Evolutionary conservation across 768 basidiomycete species (phyloP).

Genomic region (Suillus weaverae): DNA sequence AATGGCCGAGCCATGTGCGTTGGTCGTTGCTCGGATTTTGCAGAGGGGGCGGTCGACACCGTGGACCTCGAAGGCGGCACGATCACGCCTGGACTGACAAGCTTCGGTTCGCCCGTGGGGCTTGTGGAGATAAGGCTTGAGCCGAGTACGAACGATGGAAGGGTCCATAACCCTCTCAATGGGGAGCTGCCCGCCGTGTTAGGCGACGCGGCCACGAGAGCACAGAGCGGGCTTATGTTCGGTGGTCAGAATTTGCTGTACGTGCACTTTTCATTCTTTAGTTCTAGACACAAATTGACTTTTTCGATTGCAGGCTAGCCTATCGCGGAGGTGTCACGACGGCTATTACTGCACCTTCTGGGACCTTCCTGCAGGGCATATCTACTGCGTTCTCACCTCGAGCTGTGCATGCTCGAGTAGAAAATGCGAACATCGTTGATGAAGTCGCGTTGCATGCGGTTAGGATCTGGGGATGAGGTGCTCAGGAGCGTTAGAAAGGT

Average conservation of each 20-base stretch:
- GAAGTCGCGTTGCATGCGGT: conserved; percentile 63
- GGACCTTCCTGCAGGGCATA: conserved; percentile 54
- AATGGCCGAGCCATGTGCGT: too few species aligned
- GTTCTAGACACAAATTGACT: too few species aligned
- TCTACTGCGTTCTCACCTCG: conserved; percentile 64
- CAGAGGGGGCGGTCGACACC: too few species aligned
- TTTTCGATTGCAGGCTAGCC: conserved; percentile 47
- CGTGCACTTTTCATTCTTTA: conserved; percentile 28
- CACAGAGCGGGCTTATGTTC: conserved; percentile 74
- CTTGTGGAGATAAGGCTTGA: conserved; percentile 69
- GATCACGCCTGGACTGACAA: conserved; percentile 66
- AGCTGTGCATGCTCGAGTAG: conserved; percentile 51
- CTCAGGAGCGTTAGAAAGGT: conserved; percentile 20
- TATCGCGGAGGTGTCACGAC: conserved; percentile 67
- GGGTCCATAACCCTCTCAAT: conserved; percentile 54
- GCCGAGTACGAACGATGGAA: conserved; percentile 69
- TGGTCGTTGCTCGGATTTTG: too few species aligned
- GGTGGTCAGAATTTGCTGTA: conserved; percentile 70
- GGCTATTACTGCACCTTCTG: conserved; percentile 52
- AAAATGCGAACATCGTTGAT: conserved; percentile 59
- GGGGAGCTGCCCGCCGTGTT: conserved; percentile 45
- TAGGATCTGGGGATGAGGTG: conserved; percentile 37
- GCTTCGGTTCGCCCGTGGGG: conserved; percentile 73
- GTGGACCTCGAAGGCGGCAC: conserved; percentile 75
- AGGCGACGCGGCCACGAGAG: conserved; percentile 57